Evolutionary conservation across 2,329 filamentous ascomycete species (phyloP), one percentile per base, ranked within the genome.

Genomic region (Penicillium sumatraense): DNA sequence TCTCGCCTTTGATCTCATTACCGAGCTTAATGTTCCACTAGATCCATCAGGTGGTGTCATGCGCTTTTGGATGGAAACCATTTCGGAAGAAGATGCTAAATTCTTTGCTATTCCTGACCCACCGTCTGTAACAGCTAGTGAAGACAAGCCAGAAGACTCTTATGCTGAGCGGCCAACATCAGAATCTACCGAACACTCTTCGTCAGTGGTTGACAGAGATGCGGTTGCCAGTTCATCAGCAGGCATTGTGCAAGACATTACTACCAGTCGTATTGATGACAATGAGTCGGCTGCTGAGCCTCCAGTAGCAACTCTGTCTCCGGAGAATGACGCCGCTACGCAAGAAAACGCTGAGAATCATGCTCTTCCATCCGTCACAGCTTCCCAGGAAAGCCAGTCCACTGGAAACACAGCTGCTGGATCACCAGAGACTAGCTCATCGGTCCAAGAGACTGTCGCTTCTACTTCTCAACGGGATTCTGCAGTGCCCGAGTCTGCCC

Each of bases 11-110:
- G 63, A 68, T 41, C 70, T 70, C 1, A 65, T 75, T 40, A 67
- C 68, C 3, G 65, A 75, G 46, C 57, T 75, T 11, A 65, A 65
- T 11, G 56, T 62, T 21, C 65, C 68, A 1, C 47, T 76, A 27
- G 64, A 68, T 23, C 49, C 64, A 10, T 68, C 69, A 11, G 40
- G 65, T 31, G 63, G 64, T 9, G 62, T 61, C 13, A 60, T 71
- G 31, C 70, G 73, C 26, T 72, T 76, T 42, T 77, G 74, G 74
- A 68, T 74, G 62, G 68, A 77, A 42, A 53, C 71, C 3, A 65
- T 77, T 4, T 73, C 74, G 1, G 72, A 73, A 49, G 68, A 61
- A 24, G 72, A 74, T 53, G 69, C 72, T 45, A 70, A 71, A 45
- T 66, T 66, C 49, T 75, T 73, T 46, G 69, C 70, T 29, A 70